Evolutionary conservation across 2,329 filamentous ascomycete genomes (phyloP).

Genomic region (Fusarium verticillioides): DNA sequence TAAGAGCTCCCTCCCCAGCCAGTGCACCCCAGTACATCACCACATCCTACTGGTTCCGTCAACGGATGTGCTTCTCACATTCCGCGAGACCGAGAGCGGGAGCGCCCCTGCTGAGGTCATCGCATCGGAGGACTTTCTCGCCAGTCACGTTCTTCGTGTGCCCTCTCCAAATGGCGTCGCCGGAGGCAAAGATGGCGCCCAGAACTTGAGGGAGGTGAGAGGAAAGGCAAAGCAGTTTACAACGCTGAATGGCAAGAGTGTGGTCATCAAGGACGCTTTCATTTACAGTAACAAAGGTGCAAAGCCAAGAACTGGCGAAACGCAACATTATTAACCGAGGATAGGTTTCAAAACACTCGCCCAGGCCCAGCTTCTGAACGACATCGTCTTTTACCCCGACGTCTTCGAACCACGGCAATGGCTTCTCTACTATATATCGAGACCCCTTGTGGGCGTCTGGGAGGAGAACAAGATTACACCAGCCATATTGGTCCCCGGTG

Average conservation of each 20-base stretch:
- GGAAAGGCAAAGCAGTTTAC: constrained; percentile 95
- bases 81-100: constrained; percentile 87
- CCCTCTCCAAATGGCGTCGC: constrained; percentile 64
- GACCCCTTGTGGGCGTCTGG: constrained; percentile 84
- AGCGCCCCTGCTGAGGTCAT: constrained; percentile 82
- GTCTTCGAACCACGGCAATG: constrained; percentile 91
- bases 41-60: constrained; percentile 94
- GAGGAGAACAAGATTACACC: constrained; percentile 79
- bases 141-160: constrained; percentile 94
- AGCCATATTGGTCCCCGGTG: constrained; percentile 66
- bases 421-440: constrained; percentile 96
- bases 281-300: constrained; percentile 96
- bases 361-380: constrained; percentile 86
- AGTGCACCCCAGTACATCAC: constrained; percentile 91
- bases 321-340: constrained; percentile 37
- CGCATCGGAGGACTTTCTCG: constrained; percentile 91
- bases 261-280: constrained; percentile 92
- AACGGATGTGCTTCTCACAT: constrained; percentile 89
- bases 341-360: constrained; percentile 90
- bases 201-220: constrained; percentile 83
- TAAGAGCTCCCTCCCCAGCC: constrained; percentile 89
- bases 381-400: constrained; percentile 89
- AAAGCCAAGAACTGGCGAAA: not conserved
- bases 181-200: constrained; percentile 65
- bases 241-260: constrained; percentile 90